A percentile compares a stretch with the other conserved stretches of the same genome.
Evolutionary conservation across 768 basidiomycete genomes (phyloP).

Genomic region (Pleurotus tuoliensis): DNA sequence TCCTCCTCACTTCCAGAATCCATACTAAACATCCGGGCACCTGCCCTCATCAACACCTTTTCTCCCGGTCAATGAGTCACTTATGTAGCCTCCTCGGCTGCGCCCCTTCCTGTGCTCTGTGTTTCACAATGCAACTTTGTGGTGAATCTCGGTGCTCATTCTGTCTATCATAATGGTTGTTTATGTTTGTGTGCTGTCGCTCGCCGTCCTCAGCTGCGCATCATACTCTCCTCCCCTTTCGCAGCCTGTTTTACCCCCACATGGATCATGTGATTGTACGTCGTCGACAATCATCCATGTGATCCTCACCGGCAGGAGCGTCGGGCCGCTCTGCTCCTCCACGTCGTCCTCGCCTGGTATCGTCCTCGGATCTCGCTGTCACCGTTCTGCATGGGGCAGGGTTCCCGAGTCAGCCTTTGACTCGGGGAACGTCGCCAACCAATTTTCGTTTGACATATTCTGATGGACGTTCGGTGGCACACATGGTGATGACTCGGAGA

Average conservation of each 20-base stretch:
- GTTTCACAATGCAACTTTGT: constrained; percentile 2
- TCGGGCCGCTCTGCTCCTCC: not conserved
- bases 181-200: not conserved
- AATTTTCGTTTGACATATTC: not conserved
- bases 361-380: constrained; percentile 19
- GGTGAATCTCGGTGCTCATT: too few species aligned
- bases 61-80: not conserved
- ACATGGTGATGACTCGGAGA: constrained; percentile 34
- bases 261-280: not conserved
- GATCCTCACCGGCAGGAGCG: not conserved
- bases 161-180: not conserved
- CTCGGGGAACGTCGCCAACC: constrained; percentile 25
- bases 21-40: not conserved
- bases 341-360: not conserved
- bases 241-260: not conserved
- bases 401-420: constrained; percentile 39
- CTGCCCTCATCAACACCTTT: not conserved
- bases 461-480: not conserved
- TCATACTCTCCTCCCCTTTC: constrained; percentile 2
- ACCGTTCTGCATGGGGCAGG: constrained; percentile 21
- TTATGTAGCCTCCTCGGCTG: not conserved
- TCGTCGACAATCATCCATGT: not conserved
- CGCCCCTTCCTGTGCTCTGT: not conserved
- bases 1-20: not conserved
- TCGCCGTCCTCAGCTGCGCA: constrained; percentile 1